phyloP scores from a whole-genome alignment of 495 filamentous ascomycete species.

The Pyrenopolyporus hunteri region DNA sequence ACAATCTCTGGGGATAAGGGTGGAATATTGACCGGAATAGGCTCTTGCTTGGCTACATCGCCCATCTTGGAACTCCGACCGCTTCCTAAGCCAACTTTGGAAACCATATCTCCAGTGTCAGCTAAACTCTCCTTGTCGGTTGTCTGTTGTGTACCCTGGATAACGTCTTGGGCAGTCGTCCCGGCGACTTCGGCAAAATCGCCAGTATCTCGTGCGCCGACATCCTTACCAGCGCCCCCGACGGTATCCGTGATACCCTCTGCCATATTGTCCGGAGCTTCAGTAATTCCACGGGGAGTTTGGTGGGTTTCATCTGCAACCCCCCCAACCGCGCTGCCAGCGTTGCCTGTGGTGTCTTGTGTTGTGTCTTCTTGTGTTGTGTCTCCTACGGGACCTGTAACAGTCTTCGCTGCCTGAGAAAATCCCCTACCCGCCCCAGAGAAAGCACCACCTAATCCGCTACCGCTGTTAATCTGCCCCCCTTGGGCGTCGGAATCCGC shows the following conservation, averaged over 20 bases:
- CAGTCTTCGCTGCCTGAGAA: constrained; percentile 17
- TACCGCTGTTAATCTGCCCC: background rate
- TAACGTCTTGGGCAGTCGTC: constrained; percentile 9
- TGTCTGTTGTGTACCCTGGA: constrained; percentile 36
- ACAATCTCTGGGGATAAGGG: constrained; percentile 34
- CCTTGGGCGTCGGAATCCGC: constrained; percentile 19
- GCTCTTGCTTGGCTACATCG: constrained; percentile 49
- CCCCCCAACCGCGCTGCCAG: constrained; percentile 11
- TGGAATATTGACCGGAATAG: constrained; percentile 33
- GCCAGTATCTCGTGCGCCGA: background rate
- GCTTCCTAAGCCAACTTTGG: constrained; percentile 41
- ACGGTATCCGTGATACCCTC: constrained; percentile 43
- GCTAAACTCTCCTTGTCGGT: constrained; percentile 48
- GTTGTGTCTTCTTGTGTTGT: constrained; percentile 13
- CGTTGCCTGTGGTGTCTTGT: constrained; percentile 13
- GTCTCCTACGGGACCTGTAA: constrained; percentile 18
- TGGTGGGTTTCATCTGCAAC: no score
- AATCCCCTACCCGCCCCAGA: constrained; percentile 23
- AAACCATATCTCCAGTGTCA: constrained; percentile 48
- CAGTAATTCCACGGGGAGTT: no score
- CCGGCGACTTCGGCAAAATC: constrained; percentile 7
- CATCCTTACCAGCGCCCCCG: constrained; percentile 41
- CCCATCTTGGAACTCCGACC: constrained; percentile 53
- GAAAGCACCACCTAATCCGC: constrained; percentile 21
- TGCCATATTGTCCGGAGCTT: constrained; percentile 20